These are phyloP conservation scores for Ophiosphaerella korrae DNA, from an alignment of 2,329 filamentous ascomycete species.

Conservation along the genomic window DNA sequence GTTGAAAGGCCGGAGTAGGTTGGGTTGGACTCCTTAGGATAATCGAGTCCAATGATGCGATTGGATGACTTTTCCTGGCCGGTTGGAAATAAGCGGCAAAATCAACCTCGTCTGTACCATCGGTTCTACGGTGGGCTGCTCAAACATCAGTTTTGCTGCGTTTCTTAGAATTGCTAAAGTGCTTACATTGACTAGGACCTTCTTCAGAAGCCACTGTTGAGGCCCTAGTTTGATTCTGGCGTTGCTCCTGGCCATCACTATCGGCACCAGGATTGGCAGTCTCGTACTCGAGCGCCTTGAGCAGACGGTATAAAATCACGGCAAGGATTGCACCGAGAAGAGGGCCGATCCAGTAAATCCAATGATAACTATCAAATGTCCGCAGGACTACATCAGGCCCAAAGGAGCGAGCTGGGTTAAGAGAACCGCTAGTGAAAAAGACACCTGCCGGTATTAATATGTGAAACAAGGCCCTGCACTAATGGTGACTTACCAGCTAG, in stretches of 20 bases:
- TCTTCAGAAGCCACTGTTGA: slow-evolving; percentile 4
- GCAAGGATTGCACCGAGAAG: slow-evolving; percentile 53
- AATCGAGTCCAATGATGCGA: slow-evolving; percentile 1
- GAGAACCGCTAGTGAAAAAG: slow-evolving; percentile 54
- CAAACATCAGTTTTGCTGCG: slow-evolving; percentile 14
- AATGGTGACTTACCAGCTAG: slow-evolving; percentile 42
- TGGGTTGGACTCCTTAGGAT: slow-evolving; percentile 12
- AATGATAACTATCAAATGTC: slow-evolving; percentile 53
- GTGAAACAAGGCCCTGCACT: neutral
- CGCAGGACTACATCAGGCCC: slow-evolving; percentile 53
- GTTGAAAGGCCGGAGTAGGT: slow-evolving; percentile 24
- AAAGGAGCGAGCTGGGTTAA: slow-evolving; percentile 57
- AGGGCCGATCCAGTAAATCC: slow-evolving; percentile 60
- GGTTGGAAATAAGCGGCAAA: slow-evolving; percentile 16
- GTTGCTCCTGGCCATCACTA: slow-evolving; percentile 50
- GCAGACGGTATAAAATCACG: slow-evolving; percentile 55
- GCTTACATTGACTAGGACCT: slow-evolving; percentile 15
- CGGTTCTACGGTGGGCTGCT: slow-evolving; percentile 28
- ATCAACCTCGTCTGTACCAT: slow-evolving; percentile 37
- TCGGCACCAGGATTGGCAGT: slow-evolving; percentile 57
- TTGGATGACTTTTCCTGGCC: slow-evolving; percentile 9
- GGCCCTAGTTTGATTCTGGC: slow-evolving; percentile 15
- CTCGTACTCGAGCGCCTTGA: slow-evolving; percentile 58
- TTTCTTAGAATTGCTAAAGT: neutral
- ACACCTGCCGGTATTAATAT: slow-evolving; percentile 43